phyloP scores from a whole-genome alignment of 768 basidiomycete genomes.

The Phanerochaete carnosa region DNA sequence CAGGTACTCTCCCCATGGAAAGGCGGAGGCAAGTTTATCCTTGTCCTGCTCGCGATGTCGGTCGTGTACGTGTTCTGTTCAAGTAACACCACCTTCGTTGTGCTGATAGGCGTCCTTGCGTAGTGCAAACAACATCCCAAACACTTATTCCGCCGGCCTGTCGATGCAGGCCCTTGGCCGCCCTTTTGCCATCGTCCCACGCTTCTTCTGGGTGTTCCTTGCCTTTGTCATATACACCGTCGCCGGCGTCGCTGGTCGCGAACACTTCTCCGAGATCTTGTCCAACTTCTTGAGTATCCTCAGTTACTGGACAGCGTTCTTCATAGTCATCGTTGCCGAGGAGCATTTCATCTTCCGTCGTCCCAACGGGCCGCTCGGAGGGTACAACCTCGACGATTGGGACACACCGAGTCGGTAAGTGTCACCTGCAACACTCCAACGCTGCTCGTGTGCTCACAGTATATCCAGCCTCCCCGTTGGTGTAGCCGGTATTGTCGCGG shows the following conservation, averaged over 20 bases:
- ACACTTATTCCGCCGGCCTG: slow-evolving; percentile 45
- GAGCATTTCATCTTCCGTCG: slow-evolving; percentile 52
- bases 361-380: slow-evolving; percentile 36
- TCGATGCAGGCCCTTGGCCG: slow-evolving; percentile 41
- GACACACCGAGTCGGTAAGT: slow-evolving; percentile 36
- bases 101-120: slow-evolving; percentile 28
- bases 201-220: slow-evolving; percentile 33
- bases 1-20: slow-evolving; percentile 36
- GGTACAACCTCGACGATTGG: slow-evolving; percentile 51
- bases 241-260: slow-evolving; percentile 44
- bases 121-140: slow-evolving; percentile 47
- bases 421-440: background rate
- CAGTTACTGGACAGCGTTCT: slow-evolving; percentile 51
- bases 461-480: slow-evolving; percentile 44
- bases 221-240: slow-evolving; percentile 43
- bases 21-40: slow-evolving; percentile 43
- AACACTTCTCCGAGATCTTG: slow-evolving; percentile 39
- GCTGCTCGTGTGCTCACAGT: background rate
- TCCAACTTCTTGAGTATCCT: slow-evolving; percentile 38
- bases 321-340: slow-evolving; percentile 41
- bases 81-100: too few species aligned
- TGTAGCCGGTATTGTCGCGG: slow-evolving; percentile 44
- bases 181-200: slow-evolving; percentile 40
- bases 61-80: slow-evolving; percentile 27
- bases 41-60: slow-evolving; percentile 41